Conservation (phyloP, 441 rosid species). For the Breynia disticha region DNA sequence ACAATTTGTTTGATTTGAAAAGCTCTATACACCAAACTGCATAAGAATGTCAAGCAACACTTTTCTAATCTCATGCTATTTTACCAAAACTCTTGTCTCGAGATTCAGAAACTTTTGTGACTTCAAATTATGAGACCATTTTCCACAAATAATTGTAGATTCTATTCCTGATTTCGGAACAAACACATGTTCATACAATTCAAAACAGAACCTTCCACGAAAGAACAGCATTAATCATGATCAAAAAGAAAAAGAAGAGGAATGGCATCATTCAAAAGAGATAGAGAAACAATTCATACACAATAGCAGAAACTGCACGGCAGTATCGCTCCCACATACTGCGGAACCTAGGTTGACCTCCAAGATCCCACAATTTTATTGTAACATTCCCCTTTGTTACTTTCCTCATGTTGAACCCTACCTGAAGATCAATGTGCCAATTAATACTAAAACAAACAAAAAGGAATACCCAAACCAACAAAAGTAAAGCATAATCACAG, state of each 20-base stretch:
- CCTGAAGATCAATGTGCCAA: constrained; percentile 24
- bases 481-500: neutral
- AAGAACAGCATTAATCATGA: too few species aligned
- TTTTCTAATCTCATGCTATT: too few species aligned
- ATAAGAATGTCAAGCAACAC: neutral
- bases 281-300: constrained; percentile 30
- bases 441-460: neutral
- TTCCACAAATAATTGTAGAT: too few species aligned
- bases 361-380: constrained; percentile 97
- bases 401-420: constrained; percentile 94
- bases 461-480: neutral
- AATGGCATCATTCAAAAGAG: neutral
- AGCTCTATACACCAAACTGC: neutral
- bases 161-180: too few species aligned
- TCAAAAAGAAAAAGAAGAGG: too few species aligned
- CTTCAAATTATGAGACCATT: too few species aligned
- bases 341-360: constrained; percentile 98
- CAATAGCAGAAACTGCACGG: constrained; percentile 78
- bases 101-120: too few species aligned
- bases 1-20: too few species aligned
- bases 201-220: too few species aligned
- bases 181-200: too few species aligned
- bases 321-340: constrained; percentile 99
- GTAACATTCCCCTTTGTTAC: constrained; percentile 97
- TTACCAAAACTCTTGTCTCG: too few species aligned